Evolutionary conservation across 345 rosid genomes (phyloP).

Genomic region (Gossypium thurberi): DNA sequence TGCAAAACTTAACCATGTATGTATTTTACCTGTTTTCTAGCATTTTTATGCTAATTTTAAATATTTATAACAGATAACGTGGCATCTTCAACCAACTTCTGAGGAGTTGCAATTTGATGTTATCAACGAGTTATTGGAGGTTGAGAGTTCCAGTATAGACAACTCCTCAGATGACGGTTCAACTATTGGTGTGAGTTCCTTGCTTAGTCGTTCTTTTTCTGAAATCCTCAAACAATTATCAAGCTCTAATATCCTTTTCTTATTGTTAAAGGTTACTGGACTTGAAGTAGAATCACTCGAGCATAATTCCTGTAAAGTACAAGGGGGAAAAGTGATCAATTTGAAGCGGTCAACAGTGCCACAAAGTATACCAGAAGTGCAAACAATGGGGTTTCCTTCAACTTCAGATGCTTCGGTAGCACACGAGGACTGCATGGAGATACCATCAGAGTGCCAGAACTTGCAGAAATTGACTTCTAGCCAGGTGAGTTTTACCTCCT

Average conservation of each 20-base stretch:
- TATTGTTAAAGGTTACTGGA: conserved; percentile 13
- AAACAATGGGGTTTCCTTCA: conserved; percentile 1
- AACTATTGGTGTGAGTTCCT: conserved; percentile 16
- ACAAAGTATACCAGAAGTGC: not conserved
- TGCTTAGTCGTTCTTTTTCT: not conserved
- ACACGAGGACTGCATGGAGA: not conserved
- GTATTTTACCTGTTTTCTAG: not conserved
- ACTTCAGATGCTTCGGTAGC: not conserved
- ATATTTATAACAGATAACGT: conserved; percentile 26
- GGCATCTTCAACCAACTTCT: conserved; percentile 30
- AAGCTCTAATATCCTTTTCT: not conserved
- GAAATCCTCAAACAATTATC: not conserved
- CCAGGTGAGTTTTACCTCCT: conserved; percentile 17
- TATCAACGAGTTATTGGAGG: conserved; percentile 23
- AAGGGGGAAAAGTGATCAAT: not conserved
- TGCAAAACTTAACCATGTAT: not conserved
- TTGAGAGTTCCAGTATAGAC: conserved; percentile 7
- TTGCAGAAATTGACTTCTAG: not conserved
- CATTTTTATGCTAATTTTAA: conserved; percentile 4
- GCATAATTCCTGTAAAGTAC: conserved; percentile 6
- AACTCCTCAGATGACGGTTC: conserved; percentile 12
- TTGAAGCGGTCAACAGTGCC: not conserved
- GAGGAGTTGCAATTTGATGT: conserved; percentile 23
- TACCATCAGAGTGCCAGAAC: not conserved
- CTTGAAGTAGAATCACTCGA: conserved; percentile 5